A percentile compares a stretch with the other conserved stretches of the same genome.
Evolutionary conservation across 768 basidiomycete species (phyloP).

Genomic region (Hysterangium stoloniferum): DNA sequence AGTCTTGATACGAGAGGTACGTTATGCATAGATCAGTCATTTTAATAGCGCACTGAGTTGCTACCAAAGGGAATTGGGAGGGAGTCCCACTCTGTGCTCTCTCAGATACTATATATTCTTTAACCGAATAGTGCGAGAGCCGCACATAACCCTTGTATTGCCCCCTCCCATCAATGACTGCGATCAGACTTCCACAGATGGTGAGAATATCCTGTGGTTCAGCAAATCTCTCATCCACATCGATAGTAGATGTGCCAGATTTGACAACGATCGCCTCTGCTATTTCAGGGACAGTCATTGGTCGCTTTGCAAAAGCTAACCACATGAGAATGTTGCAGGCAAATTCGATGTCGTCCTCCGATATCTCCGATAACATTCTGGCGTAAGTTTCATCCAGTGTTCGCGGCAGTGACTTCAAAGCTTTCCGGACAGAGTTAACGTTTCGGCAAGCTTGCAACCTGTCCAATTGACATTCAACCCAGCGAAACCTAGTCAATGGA

Average conservation of each 20-base stretch:
- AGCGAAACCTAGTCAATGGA: constrained; percentile 19
- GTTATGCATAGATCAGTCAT: too few species aligned
- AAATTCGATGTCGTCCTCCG: constrained; percentile 12
- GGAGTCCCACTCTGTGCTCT: background rate
- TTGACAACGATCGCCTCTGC: constrained; percentile 19
- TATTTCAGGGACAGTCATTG: constrained; percentile 17
- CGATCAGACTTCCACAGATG: constrained; percentile 14
- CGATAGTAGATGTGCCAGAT: constrained; percentile 4
- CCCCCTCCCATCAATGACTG: background rate
- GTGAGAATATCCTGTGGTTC: constrained; percentile 9
- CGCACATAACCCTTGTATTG: background rate
- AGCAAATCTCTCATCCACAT: background rate
- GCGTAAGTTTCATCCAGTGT: constrained; percentile 17
- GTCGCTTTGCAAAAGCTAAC: constrained; percentile 14
- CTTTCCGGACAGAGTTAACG: constrained; percentile 11
- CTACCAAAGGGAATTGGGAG: too few species aligned
- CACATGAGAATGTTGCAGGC: constrained; percentile 17
- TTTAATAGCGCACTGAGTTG: too few species aligned
- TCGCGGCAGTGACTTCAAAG: constrained; percentile 15
- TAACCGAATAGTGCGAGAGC: background rate
- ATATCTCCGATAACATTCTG: constrained; percentile 18
- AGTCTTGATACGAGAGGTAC: background rate
- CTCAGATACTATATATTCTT: background rate
- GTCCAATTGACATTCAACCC: constrained; percentile 19
- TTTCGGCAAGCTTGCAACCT: constrained; percentile 14